Base-by-base conservation (phyloP, 2,329 filamentous ascomycete species). In the Cercospora zeae-maydis region DNA sequence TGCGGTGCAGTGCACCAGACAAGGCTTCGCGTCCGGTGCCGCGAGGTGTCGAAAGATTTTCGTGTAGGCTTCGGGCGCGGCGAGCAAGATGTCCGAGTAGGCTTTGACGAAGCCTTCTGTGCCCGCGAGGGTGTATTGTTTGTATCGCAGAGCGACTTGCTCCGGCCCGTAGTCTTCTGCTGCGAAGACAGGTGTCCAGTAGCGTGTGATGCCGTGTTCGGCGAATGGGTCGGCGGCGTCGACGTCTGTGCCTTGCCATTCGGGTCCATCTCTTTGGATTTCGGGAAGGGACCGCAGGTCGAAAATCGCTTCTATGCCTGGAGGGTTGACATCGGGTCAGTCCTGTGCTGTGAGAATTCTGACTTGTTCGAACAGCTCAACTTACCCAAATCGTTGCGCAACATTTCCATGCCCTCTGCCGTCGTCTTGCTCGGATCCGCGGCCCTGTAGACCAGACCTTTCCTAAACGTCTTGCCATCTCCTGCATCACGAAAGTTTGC, bases 1-100 rank as follows among this genome's bases (percentile, higher is more conserved):
- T 0, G 88, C 88, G 0, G 88, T 90, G 75, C 90, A 92, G 72
- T 93, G 89, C 7, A 92, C 78, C 6, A 91, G 78, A 9, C 88
- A 75, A 7, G 87, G 85, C 58, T 76, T 69, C 47, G 78, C 73
- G 9, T 76, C 68, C 24, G 75, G 71, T 55, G 75, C 62, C 66
- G 70, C 83, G 74, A 91, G 77, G 68, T 90, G 84, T 14, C 76
- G 73, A 39, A 91, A 79, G 63, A 92, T 88, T 1, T 78, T 79
- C n/a, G 75, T 74, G 71, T 84, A 89, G 1, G 83, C 80, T 7
- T 79, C 75, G 0, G 81, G 80, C 0, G 80, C 87, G 24, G 80
- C 76, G 8, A 76, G 73, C 36, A 90, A 77, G 63, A 91, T 90
- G 66, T 83, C 81, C 24, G 75, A 76, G 75, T 91, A 91, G 1